Evolutionary conservation across 352 stramenopile species (phyloP), one percentile per base, ranked within the genome.

Genomic region (Peronospora tabacina): DNA sequence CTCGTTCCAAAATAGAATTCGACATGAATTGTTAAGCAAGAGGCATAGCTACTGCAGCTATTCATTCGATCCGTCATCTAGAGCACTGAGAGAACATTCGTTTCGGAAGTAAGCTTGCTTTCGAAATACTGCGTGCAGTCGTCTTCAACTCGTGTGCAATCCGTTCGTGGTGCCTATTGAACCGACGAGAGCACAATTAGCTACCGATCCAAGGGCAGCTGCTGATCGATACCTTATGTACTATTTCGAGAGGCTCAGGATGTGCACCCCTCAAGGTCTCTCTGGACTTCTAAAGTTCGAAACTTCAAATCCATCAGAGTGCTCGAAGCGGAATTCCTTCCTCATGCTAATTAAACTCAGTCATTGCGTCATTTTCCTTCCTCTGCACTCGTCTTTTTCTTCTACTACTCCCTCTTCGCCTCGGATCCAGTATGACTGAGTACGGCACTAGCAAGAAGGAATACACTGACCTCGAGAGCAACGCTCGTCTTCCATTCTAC

Each of bases 391-490:
- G 40, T 48, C 44, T 49, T 32, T 7, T 32, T 32, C 10, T 32
- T 32, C 22, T 7, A 26, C 52, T 28, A 38, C 33, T 34, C 30
- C 33, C 22, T 20, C 10, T 7, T 26, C 22, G 12, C 35, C 5
- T 17, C 49, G 10, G 34, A 54, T 32, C 33, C 54, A 58, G 13
- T 5, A 71, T 71, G 62, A 65, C 53, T 15, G 62, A 71, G 24
- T 71, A 71, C 62, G 62, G 62, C 50, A 64, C 62, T 13, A 50
- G 30, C 43, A 67, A 67, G 24, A 35, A 52, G 28, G 52, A 44
- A 10, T 72, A 68, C 53, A 33, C 48, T 28, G 56, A 73, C 45
- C 45, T 73, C 3, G 64, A 73, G 48, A 47, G 53, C 36, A 65
- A 60, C 40, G 34, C 40, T 4, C 58, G 55, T 26, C 49, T 67